phyloP scores from a whole-genome alignment of 2,329 filamentous ascomycete species.

The Meredithiella fracta region DNA sequence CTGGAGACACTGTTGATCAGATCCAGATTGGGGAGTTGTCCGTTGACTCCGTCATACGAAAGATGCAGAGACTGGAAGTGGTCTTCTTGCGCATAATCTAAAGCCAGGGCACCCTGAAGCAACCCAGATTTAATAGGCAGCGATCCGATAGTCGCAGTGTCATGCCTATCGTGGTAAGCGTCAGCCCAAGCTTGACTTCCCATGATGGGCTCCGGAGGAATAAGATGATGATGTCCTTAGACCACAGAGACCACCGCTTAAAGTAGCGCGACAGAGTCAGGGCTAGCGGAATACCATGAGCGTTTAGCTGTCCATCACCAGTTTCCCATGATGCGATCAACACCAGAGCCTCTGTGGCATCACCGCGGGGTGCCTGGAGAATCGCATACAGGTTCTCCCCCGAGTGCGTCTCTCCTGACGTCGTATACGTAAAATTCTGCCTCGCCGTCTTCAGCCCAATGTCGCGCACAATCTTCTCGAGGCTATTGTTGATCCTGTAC shows the following conservation, averaged over 20 bases:
- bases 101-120: slow-evolving; percentile 78
- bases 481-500: slow-evolving; percentile 45
- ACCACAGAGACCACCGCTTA: slow-evolving; percentile 97
- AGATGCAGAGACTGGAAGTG: slow-evolving; percentile 80
- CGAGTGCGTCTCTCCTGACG: slow-evolving; percentile 53
- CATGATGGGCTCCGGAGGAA: slow-evolving; percentile 71
- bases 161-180: slow-evolving; percentile 85
- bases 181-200: slow-evolving; percentile 95
- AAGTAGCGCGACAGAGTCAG: slow-evolving; percentile 87
- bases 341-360: slow-evolving; percentile 94
- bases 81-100: slow-evolving; percentile 77
- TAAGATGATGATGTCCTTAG: slow-evolving; percentile 91
- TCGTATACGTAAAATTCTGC: slow-evolving; percentile 74
- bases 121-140: slow-evolving; percentile 84
- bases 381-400: slow-evolving; percentile 91
- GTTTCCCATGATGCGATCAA: slow-evolving; percentile 81
- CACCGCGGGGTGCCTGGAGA: slow-evolving; percentile 79
- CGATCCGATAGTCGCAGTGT: slow-evolving; percentile 50
- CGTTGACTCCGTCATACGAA: slow-evolving; percentile 89
- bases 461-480: slow-evolving; percentile 59
- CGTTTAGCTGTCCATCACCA: slow-evolving; percentile 60
- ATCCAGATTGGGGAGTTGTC: slow-evolving; percentile 87
- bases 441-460: slow-evolving; percentile 74
- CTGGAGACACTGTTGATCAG: slow-evolving; percentile 85
- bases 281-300: slow-evolving; percentile 72